Evolutionary conservation across 1,139 yeast species (phyloP), one percentile per base, ranked within the genome.

Genomic region (Blastobotrys arbuscula): DNA sequence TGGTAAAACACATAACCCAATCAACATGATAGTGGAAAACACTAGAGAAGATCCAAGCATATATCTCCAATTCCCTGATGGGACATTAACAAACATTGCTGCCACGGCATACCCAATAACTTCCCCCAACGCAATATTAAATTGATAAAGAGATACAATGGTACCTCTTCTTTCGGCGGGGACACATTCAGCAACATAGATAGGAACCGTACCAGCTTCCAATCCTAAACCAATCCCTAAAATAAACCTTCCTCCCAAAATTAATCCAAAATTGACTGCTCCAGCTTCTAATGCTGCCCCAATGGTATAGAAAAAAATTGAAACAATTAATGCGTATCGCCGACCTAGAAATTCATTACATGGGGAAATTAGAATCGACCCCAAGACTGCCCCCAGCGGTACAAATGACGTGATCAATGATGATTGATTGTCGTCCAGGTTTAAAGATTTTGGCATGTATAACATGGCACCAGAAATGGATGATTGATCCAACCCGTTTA

Each of bases 191-290:
- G 82, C 73, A 44, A 79, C 73, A 54, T 79, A 77, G 43, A 78
- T 72, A 53, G 81, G 79, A 44, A 78, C 80, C 54, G 79, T 77
- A 42, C 81, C 82, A 60, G 81, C 81, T 60, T 77, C 83, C 34
- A 79, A 71, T 56, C 83, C 82, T 37, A 79, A 76, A 54, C 82
- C 83, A 35, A 76, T 63, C 49, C 84, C 84, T 26, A 78, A 67
- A 38, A 78, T 57, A 54, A 78, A 75, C 55, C 84, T 69, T 59
- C 81, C 80, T 33, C 80, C 82, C 57, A 74, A 75, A 69, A 78
- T 70, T 65, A 74, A 69, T 35, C 68, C 67, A 48, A 69, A 67
- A 49, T 61, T 58, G 24, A 57, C 64, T 3, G 80, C 63, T 33
- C 75, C 81, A 48, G 81, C 80, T 64, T 79, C 77, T 47, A 77